Evolutionary conservation across 805 yeast species (phyloP), one percentile per base, ranked within the genome.

Genomic region (Pichia deserticola): DNA sequence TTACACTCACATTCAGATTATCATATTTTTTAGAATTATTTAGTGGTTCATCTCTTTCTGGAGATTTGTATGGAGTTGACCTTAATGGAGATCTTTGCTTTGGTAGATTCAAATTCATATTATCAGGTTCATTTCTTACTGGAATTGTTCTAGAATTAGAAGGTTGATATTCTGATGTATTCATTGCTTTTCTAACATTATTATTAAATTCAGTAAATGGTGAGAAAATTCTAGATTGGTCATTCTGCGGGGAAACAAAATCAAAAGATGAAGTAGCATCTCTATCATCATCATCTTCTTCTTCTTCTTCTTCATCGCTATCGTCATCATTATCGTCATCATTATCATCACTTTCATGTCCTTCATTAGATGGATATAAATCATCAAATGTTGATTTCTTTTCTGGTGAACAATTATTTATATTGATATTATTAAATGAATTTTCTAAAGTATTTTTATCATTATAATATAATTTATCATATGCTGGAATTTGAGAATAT

Each of bases 151-250:
- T 30, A 7, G 7, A 7, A 30, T 20, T 20, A 20, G 20, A 20
- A 20, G 20, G 3, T 20, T 20, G 20, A 20, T 20, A 20, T 20
- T 20, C 20, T 20, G 20, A 2, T 20, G 20, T 20, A 30, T 45
- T 50, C 52, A 66, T 57, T 2, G 69, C 57, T 30, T 56, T 57
- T 25, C 57, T 60, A 49, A 59, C 63, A 36, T 65, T 60, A 11
- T 56, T 56, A 46, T 66, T 62, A 58, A 66, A 67, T 30, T 61
- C 69, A 3, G 70, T 59, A 51, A 65, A 67, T 40, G 73, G 72
- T 1, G 72, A 68, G 29, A 67, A 44, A 8, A 56, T 57, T 40
- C 70, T 50, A 20, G 55, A 55, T 10, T 44, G 40, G 3, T 9
- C 30, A 25, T 40, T 20, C 4, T 29, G 42, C 20, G 53, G 51